A percentile compares a stretch with the other conserved stretches of the same genome.
Evolutionary conservation across 257 asterid genomes (phyloP).

Genomic region (Buddleja alternifolia): DNA sequence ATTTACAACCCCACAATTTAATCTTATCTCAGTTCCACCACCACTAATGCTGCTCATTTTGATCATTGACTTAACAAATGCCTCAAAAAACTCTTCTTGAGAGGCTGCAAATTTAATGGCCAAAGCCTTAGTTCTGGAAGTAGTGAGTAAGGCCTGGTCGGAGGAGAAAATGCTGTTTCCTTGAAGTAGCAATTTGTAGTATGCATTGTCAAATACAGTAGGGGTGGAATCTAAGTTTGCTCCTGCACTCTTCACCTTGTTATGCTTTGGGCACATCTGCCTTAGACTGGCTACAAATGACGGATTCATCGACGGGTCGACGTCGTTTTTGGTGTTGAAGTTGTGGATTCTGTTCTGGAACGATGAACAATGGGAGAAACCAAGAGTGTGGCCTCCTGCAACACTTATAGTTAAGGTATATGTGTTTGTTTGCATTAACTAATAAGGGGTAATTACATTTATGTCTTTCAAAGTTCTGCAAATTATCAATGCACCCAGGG

Average conservation of each 20-base stretch:
- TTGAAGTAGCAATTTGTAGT: conserved; percentile 68
- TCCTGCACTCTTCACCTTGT: conserved; percentile 71
- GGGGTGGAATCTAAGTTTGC: conserved; percentile 66
- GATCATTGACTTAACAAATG: conserved; percentile 77
- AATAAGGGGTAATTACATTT: too few relatives aligned
- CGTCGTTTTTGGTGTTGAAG: conserved; percentile 44
- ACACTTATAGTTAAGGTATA: neutral
- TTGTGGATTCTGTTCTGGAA: conserved; percentile 88
- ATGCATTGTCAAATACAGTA: conserved; percentile 63
- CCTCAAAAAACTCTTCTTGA: conserved; percentile 51
- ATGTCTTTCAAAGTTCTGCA: too few relatives aligned
- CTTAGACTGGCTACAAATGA: conserved; percentile 63
- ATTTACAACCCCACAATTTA: conserved; percentile 20
- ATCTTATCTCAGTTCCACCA: conserved; percentile 33
- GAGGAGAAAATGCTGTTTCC: conserved; percentile 77
- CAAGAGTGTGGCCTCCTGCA: conserved; percentile 91
- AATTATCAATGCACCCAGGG: too few relatives aligned
- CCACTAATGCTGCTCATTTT: conserved; percentile 76
- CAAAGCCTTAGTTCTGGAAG: conserved; percentile 52
- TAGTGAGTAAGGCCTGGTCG: conserved; percentile 63
- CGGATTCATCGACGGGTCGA: conserved; percentile 63
- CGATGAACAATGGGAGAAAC: conserved; percentile 87
- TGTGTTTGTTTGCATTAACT: neutral
- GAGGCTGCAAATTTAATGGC: conserved; percentile 61
- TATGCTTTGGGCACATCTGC: conserved; percentile 61